A percentile compares a stretch with the other conserved stretches of the same genome.
These are phyloP conservation scores for Ustilago crameri DNA, from an alignment of 1,284 basidiomycete species.

Conservation along the genomic window DNA sequence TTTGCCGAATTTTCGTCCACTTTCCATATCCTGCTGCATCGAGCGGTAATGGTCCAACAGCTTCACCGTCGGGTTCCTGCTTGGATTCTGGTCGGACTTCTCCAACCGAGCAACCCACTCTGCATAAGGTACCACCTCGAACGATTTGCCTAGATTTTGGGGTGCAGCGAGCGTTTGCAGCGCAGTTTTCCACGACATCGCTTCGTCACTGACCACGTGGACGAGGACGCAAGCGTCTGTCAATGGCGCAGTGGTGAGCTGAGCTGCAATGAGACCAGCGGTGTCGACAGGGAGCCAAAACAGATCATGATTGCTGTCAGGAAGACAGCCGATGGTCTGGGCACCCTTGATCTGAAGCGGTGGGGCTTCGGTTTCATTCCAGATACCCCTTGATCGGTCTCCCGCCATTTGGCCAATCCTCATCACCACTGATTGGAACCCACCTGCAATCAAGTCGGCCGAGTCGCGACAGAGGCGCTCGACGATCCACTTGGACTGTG, in stretches of 20 bases:
- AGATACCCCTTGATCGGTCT: constrained; percentile 72
- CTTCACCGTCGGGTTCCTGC: constrained; percentile 72
- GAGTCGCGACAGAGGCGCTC: constrained; percentile 73
- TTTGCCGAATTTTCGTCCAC: constrained; percentile 2
- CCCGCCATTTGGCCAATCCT: constrained; percentile 73
- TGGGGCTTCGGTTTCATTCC: constrained; percentile 75
- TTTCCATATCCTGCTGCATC: constrained; percentile 59
- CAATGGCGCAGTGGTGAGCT: constrained; percentile 69
- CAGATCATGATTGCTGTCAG: constrained; percentile 70
- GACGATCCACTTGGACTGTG: constrained; percentile 74
- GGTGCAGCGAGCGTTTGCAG: constrained; percentile 72
- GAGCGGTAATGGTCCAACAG: constrained; percentile 70
- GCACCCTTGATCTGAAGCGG: constrained; percentile 70
- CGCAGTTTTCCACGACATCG: constrained; percentile 72
- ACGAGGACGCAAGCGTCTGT: constrained; percentile 15
- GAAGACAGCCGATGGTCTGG: constrained; percentile 71
- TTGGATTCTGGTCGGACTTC: constrained; percentile 70
- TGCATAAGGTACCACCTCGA: constrained; percentile 79
- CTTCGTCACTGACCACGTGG: constrained; percentile 32
- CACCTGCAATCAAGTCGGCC: constrained; percentile 51
- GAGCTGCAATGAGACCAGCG: constrained; percentile 72
- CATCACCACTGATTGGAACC: constrained; percentile 38
- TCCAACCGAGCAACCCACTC: constrained; percentile 72
- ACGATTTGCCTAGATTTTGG: constrained; percentile 75
- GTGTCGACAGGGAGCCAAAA: constrained; percentile 75